Evolutionary conservation across 1,284 basidiomycete species (phyloP).

Genomic region (Tilletiaria anomala): DNA sequence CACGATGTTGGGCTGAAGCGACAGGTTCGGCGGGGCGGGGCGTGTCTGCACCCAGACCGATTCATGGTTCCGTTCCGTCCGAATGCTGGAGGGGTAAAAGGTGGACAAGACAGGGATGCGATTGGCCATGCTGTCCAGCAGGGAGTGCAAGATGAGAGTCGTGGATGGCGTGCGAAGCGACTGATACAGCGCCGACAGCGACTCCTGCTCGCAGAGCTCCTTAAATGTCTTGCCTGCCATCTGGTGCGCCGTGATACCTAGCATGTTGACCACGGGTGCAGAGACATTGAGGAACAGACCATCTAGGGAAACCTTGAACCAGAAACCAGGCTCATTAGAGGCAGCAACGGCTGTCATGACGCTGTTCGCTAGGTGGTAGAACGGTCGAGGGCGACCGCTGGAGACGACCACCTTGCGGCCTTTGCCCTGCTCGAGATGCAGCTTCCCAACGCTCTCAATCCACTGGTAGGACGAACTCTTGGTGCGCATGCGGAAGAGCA

Average conservation of each 20-base stretch:
- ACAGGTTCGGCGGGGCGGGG: neutral
- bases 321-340: constrained; percentile 17
- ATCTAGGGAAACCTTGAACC: constrained; percentile 26
- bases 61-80: neutral
- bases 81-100: constrained; percentile 17
- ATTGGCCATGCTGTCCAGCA: constrained; percentile 12
- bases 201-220: constrained; percentile 21
- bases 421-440: constrained; percentile 35
- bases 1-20: neutral
- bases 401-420: constrained; percentile 35
- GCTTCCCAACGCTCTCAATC: constrained; percentile 31
- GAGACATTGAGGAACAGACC: constrained; percentile 24
- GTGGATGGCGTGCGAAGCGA: constrained; percentile 16
- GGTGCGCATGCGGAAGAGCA: constrained; percentile 31
- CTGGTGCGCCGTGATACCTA: constrained; percentile 10
- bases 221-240: constrained; percentile 21
- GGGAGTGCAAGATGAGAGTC: constrained; percentile 17
- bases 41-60: neutral
- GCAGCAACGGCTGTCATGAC: constrained; percentile 16
- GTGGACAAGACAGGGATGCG: constrained; percentile 18
- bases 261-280: constrained; percentile 12
- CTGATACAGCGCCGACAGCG: constrained; percentile 17
- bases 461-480: constrained; percentile 21
- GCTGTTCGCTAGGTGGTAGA: constrained; percentile 29
- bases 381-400: constrained; percentile 20